Base-by-base conservation (phyloP, 139 green algal genomes). In the Chlamydomonas sp. region DNA sequence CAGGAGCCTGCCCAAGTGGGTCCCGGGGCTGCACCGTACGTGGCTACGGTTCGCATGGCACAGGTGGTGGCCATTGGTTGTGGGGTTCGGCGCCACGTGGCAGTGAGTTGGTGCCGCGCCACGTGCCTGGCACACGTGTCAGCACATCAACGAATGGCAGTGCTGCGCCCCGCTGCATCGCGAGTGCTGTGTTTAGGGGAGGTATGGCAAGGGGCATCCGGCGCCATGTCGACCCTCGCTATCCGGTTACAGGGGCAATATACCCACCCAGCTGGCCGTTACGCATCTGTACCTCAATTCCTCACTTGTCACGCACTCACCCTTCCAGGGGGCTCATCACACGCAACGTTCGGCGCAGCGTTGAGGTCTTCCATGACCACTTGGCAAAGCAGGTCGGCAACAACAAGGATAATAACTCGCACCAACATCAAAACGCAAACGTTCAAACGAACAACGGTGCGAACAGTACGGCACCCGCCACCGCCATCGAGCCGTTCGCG, bases 271-370 rank as follows among this genome's bases (percentile, higher is more conserved):
- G 57, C 31, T 12, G 20, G 5, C 31, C 20, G 20, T 60, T 4
- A 8, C 72, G 3, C 58, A 4, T 57, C 7, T 72, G 10, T 8
- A 20, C 17, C 78, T 9, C 17, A 49, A 49, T 49, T 49, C 31
- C 31, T 49, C 31, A 49, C 31, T 49, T 49, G 31, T 49, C 31
- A 49, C 31, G 31, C 31, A 49, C 31, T 49, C 31, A 49, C 77
- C 17, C 5, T 17, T 78, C 59, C 75, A 85, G 95, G 12, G 95
- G 91, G 49, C 89, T 97, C 12, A 94, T 97, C 80, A 97, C 95
- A 0, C 90, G 95, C 73, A 97, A 97, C 81, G 91, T 95, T 2
- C 88, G 84, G 58, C 64, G 84, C 67, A 88, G 84, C 14, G 88
- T 91, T 16, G 57, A 79, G 49, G 74, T 76, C 74, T 87, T 87